Evolutionary conservation across 179 eudicot species (phyloP).

Genomic region (Silene noctiflora): DNA sequence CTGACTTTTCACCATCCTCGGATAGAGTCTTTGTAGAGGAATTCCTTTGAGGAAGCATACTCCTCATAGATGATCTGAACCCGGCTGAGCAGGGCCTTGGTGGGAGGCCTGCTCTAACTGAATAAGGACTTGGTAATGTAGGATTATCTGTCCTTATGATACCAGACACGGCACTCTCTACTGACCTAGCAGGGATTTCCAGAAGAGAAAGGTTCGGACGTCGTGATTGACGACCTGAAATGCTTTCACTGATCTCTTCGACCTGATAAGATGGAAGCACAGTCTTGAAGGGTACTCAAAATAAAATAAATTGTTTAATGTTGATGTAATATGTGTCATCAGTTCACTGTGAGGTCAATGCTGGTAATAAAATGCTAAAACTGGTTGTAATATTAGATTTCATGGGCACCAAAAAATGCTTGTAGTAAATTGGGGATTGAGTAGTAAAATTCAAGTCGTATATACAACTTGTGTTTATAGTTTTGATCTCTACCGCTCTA

Average conservation of each 20-base stretch:
- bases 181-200: constrained; percentile 29
- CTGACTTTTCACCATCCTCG: constrained; percentile 33
- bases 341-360: too few species aligned
- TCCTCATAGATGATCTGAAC: constrained; percentile 32
- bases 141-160: constrained; percentile 22
- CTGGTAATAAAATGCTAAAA: too few species aligned
- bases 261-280: too few species aligned
- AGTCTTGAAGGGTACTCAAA: too few species aligned
- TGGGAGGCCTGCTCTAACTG: constrained; percentile 31
- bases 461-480: too few species aligned
- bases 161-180: constrained; percentile 25
- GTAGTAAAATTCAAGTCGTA: neutral
- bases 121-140: constrained; percentile 28
- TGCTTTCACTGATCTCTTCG: constrained; percentile 19
- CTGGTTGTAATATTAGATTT: too few species aligned
- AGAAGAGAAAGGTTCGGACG: constrained; percentile 35
- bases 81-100: constrained; percentile 39
- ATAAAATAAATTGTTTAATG: too few species aligned
- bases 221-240: constrained; percentile 28
- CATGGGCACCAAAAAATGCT: too few species aligned
- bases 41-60: constrained; percentile 32
- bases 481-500: too few species aligned
- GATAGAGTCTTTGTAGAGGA: constrained; percentile 19
- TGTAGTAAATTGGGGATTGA: neutral
- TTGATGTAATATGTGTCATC: too few species aligned